These are phyloP conservation scores for Psilocybe sp. DNA, from an alignment of 768 basidiomycete genomes.

Conservation along the genomic window DNA sequence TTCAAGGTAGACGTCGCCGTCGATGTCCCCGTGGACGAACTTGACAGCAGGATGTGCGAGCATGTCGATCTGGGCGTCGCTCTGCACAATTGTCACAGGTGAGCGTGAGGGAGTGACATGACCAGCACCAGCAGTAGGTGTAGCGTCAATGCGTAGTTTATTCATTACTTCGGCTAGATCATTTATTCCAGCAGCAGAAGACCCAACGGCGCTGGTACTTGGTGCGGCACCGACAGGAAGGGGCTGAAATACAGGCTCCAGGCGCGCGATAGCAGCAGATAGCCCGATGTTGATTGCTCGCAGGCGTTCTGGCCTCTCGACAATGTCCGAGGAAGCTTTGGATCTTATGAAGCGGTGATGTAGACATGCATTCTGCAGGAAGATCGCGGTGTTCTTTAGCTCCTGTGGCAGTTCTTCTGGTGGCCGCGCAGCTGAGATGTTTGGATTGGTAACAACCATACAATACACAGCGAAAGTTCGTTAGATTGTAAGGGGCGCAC, in stretches of 20 bases:
- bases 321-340: conserved; percentile 67
- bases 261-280: conserved; percentile 71
- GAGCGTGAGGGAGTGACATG: conserved; percentile 12
- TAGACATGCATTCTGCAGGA: conserved; percentile 71
- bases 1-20: conserved; percentile 64
- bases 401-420: no score
- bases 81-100: conserved; percentile 48
- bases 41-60: conserved; percentile 63
- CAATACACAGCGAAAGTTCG: no score
- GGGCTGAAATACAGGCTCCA: conserved; percentile 41
- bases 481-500: no score
- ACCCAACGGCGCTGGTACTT: not conserved
- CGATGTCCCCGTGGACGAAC: conserved; percentile 70
- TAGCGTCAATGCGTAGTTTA: conserved; percentile 14
- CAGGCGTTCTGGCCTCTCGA: conserved; percentile 90
- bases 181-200: conserved; percentile 7
- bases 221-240: not conserved
- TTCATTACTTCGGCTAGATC: conserved; percentile 25
- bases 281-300: conserved; percentile 82
- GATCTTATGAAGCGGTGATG: conserved; percentile 79
- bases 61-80: conserved; percentile 52
- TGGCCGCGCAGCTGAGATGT: no score
- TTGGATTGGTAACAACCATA: no score
- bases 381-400: conserved; percentile 28
- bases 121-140: conserved; percentile 1